Evolutionary conservation across 306 rosid genomes (phyloP).

Genomic region (Cicer judaicum): DNA sequence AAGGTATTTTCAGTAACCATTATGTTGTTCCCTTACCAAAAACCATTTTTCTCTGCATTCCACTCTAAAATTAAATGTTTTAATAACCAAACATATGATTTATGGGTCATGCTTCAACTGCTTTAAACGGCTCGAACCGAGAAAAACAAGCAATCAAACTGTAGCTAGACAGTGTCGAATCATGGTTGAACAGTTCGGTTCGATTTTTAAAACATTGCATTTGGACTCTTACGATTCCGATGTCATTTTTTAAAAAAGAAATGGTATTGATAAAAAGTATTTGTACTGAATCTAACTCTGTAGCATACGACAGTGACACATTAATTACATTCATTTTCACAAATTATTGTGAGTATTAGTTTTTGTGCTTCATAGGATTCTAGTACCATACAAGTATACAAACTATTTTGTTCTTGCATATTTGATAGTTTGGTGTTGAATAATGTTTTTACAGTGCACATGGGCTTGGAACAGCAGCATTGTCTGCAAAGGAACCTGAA

Average conservation of each 20-base stretch:
- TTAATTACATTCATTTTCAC: too few relatives aligned
- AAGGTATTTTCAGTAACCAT: constrained; percentile 57
- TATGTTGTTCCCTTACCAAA: constrained; percentile 2
- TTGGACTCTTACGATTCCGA: not conserved
- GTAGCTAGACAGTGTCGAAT: too few relatives aligned
- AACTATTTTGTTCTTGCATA: constrained; percentile 33
- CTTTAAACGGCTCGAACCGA: too few relatives aligned
- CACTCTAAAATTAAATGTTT: not conserved
- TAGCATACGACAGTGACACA: too few relatives aligned
- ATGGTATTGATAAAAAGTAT: not conserved
- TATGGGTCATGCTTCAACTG: too few relatives aligned
- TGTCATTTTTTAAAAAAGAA: not conserved
- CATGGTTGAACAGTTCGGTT: too few relatives aligned
- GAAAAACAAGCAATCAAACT: too few relatives aligned
- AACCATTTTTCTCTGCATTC: constrained; percentile 2
- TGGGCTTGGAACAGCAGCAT: constrained; percentile 96
- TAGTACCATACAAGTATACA: not conserved
- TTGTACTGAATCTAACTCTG: too few relatives aligned
- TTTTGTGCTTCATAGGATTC: not conserved
- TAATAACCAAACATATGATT: too few relatives aligned
- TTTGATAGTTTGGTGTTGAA: constrained; percentile 27
- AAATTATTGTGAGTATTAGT: too few relatives aligned
- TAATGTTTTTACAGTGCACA: constrained; percentile 67
- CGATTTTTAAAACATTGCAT: not conserved
- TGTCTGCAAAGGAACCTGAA: constrained; percentile 96